A percentile compares a stretch with the other conserved stretches of the same genome.
These are phyloP conservation scores for Trametes versicolor DNA, from an alignment of 1,284 basidiomycete species.

Conservation along the genomic window DNA sequence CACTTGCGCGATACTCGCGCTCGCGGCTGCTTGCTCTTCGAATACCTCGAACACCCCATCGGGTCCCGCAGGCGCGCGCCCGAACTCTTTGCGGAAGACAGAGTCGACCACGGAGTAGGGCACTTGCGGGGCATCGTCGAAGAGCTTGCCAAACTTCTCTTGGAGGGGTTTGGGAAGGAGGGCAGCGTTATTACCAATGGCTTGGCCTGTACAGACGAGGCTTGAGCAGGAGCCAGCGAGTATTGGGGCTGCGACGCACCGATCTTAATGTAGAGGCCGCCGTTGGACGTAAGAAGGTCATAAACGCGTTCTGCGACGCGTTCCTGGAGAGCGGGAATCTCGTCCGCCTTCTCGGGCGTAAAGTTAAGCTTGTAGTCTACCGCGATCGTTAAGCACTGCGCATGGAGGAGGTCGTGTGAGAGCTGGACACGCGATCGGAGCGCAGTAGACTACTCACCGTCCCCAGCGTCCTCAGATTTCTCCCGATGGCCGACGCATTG, in stretches of 20 bases:
- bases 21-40: constrained; percentile 78
- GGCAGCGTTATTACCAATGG: constrained; percentile 85
- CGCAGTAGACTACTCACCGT: constrained; percentile 52
- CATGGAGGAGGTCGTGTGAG: background rate
- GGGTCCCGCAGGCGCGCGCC: constrained; percentile 67
- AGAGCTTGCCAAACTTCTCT: constrained; percentile 81
- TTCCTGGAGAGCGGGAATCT: constrained; percentile 82
- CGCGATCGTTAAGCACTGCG: constrained; percentile 71
- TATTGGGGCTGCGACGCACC: constrained; percentile 53
- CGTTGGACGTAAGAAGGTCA: constrained; percentile 80
- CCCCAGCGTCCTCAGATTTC: constrained; percentile 75
- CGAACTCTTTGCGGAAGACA: constrained; percentile 82
- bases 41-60: constrained; percentile 83
- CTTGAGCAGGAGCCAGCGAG: constrained; percentile 1
- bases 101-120: constrained; percentile 74
- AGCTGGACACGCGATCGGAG: background rate
- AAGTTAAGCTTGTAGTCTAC: constrained; percentile 90
- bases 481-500: constrained; percentile 72
- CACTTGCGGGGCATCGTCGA: constrained; percentile 88
- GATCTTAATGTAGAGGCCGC: constrained; percentile 92
- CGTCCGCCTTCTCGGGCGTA: constrained; percentile 65
- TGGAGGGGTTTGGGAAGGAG: constrained; percentile 86
- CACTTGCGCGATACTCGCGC: constrained; percentile 91
- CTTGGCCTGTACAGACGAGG: constrained; percentile 59
- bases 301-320: constrained; percentile 84